Evolutionary conservation across 176 grass and related monocot species (phyloP).

Genomic region (Eragrostis curvula): DNA sequence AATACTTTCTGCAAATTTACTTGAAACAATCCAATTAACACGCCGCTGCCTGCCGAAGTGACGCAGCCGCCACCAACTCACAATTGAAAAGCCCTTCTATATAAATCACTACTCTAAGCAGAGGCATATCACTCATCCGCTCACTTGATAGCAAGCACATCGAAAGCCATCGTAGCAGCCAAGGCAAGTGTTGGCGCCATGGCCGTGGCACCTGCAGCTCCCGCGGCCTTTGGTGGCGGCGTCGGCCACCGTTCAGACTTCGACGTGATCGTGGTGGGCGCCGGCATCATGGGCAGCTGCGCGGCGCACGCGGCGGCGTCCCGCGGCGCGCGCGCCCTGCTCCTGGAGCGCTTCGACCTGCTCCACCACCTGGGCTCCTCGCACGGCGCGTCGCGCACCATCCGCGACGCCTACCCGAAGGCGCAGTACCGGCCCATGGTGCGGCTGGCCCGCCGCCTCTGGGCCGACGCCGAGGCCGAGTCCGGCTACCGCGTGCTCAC

Average conservation of each 20-base stretch:
- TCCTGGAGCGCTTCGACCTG: slow-evolving; percentile 78
- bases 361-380: slow-evolving; percentile 77
- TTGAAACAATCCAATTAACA: no score
- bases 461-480: slow-evolving; percentile 48
- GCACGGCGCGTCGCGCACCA: slow-evolving; percentile 81
- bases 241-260: background rate
- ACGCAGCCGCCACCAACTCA: background rate
- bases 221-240: background rate
- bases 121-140: background rate
- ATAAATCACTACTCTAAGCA: background rate
- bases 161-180: background rate
- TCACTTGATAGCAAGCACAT: background rate
- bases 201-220: background rate
- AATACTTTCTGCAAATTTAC: no score
- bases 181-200: slow-evolving; percentile 1
- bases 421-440: slow-evolving; percentile 61
- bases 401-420: slow-evolving; percentile 76
- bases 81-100: background rate
- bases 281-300: slow-evolving; percentile 95
- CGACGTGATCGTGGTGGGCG: slow-evolving; percentile 71
- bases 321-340: slow-evolving; percentile 45
- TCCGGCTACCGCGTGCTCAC: slow-evolving; percentile 60
- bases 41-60: background rate
- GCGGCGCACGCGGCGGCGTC: slow-evolving; percentile 63
- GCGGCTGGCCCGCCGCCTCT: slow-evolving; percentile 52